Evolutionary conservation across 1,139 yeast species (phyloP), one percentile per base, ranked within the genome.

Genomic region (Diutina sp.): DNA sequence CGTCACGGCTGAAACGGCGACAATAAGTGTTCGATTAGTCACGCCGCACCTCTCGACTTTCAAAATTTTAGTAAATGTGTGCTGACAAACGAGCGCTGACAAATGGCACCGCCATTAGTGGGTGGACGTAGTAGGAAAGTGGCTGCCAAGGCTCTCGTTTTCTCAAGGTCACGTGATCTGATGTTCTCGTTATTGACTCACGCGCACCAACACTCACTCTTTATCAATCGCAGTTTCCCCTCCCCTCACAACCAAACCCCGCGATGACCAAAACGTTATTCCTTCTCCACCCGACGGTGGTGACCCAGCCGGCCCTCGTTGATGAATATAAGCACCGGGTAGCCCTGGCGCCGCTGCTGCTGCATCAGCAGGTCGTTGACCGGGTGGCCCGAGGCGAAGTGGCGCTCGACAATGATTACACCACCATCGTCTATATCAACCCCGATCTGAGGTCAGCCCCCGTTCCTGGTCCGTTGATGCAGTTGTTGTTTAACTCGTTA

Each of bases 201-300:
- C 25, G 25, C 25, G 25, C 25, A 21, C 25, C 25, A 21, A 21
- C 25, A 21, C 25, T 21, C 2, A 21, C 25, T 3, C 25, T 21
- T 21, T 21, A 21, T 21, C 25, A 21, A 21, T 21, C 25, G 25
- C 25, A 21, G 25, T 21, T 21, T 21, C 25, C 25, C 25, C 25
- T 21, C 25, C 25, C 25, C 25, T 21, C 25, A 21, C 25, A 21
- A 21, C 25, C 25, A 21, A 21, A 21, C 25, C 25, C 25, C 25
- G 41, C 11, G 41, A 35, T 35, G 41, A 11, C 41, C 41, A 35
- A 35, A 4, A 35, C 41, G 16, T 35, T 85, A 56, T 71, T 87
- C 52, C 73, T 87, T 57, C 76, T 87, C 56, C 91, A 87, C 63
- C 93, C 95, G 12, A 83, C 88, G 6, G 79, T 83, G 56, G 90